Evolutionary conservation across 345 rosid genomes (phyloP), one percentile per base, ranked within the genome.

Genomic region (Linum usitatissimum): DNA sequence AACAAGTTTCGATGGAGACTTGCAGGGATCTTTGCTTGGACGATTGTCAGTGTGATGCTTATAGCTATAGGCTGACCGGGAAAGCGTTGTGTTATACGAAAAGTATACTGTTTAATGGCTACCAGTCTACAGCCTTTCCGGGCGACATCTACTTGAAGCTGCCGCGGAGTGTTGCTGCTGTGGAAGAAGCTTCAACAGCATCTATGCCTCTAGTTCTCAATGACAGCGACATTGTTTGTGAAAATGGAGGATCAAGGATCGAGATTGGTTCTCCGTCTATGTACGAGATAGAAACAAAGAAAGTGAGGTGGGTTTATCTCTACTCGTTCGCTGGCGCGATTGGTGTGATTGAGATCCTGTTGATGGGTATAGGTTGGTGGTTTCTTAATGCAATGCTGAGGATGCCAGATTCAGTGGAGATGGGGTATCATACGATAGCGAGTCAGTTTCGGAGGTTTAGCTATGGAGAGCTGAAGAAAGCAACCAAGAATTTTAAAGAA

Each of bases 21-120:
- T 82, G 82, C 69, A 66, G 38, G 67, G 65, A 73, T 23, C 23
- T 34, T 36, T 79, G 82, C 74, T 18, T 64, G 62, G 61, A 38
- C 0, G 74, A 73, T 62, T 76, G 76, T 61, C 72, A 19, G 57
- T 82, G 86, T 60, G 31, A 30, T 21, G 86, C 68, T 8, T 81
- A 76, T 30, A 66, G 51, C 59, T 81, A 76, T 28, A 59, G 78
- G 66, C 60, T 61, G 14, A 7, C 15, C 0, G 75, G 66, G 40
- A 6, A 69, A 14, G 75, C 73, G 15, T 30, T 0, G 4, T 76
- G 83, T 61, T 70, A 0, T 38, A 30, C 48, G 3, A 78, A 81
- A 63, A 53, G 54, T 51, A 53, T 2, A 2, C 79, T 76, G 38
- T 74, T 76, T 66, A 78, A 38, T 70, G 85, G 85, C 59, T 59